These are phyloP conservation scores for Crucibulum laeve DNA, from an alignment of 768 basidiomycete genomes.

Conservation along the genomic window DNA sequence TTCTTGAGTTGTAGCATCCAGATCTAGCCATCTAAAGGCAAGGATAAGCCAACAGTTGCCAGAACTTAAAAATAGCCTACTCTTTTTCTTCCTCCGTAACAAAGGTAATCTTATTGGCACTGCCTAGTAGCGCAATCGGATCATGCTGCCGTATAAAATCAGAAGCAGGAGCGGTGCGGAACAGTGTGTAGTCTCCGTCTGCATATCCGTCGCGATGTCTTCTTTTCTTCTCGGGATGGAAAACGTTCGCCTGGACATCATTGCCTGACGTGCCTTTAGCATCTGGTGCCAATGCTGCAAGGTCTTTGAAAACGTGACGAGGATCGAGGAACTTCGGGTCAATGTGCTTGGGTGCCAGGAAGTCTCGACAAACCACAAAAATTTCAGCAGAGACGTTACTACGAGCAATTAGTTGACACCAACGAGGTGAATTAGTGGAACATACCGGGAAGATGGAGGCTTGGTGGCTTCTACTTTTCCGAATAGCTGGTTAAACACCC, in stretches of 20 bases:
- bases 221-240: conserved; percentile 96
- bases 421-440: not conserved
- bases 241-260: conserved; percentile 84
- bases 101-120: conserved; percentile 75
- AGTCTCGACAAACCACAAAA: conserved; percentile 96
- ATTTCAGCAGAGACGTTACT: conserved; percentile 99
- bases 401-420: conserved; percentile 2
- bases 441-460: conserved; percentile 91
- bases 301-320: conserved; percentile 95
- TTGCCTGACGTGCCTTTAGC: conserved; percentile 55
- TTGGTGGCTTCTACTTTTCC: conserved; percentile 97
- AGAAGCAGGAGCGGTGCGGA: conserved; percentile 63
- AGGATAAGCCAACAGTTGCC: conserved; percentile 6
- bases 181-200: conserved; percentile 90
- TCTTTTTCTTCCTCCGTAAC: conserved; percentile 79
- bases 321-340: conserved; percentile 98
- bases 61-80: conserved; percentile 31
- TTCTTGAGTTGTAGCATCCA: conserved; percentile 73
- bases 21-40: conserved; percentile 60
- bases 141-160: conserved; percentile 71
- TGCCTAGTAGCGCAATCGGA: conserved; percentile 76
- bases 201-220: conserved; percentile 92
- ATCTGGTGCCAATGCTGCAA: conserved; percentile 43
- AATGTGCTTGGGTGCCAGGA: conserved; percentile 90
- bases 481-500: conserved; percentile 98